Evolutionary conservation across 2,329 filamentous ascomycete species (phyloP).

Genomic region (Aspergillus hiratsukae): DNA sequence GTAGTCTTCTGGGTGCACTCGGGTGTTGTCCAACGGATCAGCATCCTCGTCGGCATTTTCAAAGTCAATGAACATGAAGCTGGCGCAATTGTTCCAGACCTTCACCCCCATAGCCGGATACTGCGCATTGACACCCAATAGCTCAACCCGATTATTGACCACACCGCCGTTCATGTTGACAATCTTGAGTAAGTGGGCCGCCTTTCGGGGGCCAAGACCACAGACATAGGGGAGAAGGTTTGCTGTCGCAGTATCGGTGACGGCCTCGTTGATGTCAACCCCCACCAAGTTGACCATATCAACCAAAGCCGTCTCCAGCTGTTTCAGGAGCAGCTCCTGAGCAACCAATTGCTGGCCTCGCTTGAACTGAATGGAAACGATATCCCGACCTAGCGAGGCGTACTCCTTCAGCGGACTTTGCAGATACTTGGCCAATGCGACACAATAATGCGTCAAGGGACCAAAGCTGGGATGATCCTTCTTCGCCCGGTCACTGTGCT

Average conservation of each 20-base stretch:
- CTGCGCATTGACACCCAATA: constrained; percentile 81
- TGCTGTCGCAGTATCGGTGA: constrained; percentile 73
- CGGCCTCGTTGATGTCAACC: constrained; percentile 90
- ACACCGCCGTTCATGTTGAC: constrained; percentile 88
- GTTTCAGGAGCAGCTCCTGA: constrained; percentile 77
- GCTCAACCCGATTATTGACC: constrained; percentile 77
- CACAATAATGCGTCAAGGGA: constrained; percentile 79
- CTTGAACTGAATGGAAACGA: constrained; percentile 82
- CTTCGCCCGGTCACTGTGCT: constrained; percentile 75
- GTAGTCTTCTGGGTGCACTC: constrained; percentile 97
- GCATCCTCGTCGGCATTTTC: constrained; percentile 76
- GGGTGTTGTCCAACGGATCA: constrained; percentile 92
- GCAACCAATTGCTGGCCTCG: constrained; percentile 84
- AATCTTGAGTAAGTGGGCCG: constrained; percentile 76
- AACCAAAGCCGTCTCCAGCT: constrained; percentile 93
- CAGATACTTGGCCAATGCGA: constrained; percentile 83
- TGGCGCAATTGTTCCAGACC: constrained; percentile 95
- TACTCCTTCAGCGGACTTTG: constrained; percentile 97
- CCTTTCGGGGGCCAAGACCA: constrained; percentile 88
- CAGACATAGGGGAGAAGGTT: constrained; percentile 87
- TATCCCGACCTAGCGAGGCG: constrained; percentile 82
- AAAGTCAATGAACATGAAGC: constrained; percentile 87
- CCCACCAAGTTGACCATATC: constrained; percentile 98
- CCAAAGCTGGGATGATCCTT: constrained; percentile 76
- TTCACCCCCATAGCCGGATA: constrained; percentile 79